Conservation (phyloP, 2,329 filamentous ascomycete genomes). For the Xylariaceae sp. region DNA sequence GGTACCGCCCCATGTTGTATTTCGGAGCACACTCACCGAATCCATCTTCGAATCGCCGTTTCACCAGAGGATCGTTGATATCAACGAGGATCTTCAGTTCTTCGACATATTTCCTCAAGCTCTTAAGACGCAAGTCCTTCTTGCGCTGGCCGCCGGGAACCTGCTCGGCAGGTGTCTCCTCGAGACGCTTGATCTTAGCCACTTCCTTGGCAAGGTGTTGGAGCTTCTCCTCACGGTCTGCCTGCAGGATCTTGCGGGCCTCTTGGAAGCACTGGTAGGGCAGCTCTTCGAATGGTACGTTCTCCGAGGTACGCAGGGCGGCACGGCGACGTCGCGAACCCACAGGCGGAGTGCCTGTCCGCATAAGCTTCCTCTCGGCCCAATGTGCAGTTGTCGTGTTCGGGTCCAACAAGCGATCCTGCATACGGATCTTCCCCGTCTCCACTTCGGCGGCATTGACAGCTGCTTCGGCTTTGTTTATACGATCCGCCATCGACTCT, state of each 20-base stretch:
- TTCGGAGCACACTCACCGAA: constrained; percentile 68
- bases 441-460: too few species aligned
- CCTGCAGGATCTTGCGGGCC: constrained; percentile 74
- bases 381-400: constrained; percentile 58
- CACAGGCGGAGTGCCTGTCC: constrained; percentile 63
- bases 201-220: constrained; percentile 62
- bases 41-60: constrained; percentile 90
- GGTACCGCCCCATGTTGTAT: too few species aligned
- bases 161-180: constrained; percentile 51
- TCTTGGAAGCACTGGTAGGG: constrained; percentile 99
- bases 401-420: constrained; percentile 53
- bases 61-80: constrained; percentile 90
- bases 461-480: constrained; percentile 15
- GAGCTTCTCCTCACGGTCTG: constrained; percentile 78
- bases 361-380: constrained; percentile 64
- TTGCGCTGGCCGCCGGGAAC: constrained; percentile 57
- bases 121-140: constrained; percentile 62
- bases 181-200: constrained; percentile 62
- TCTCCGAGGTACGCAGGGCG: constrained; percentile 57
- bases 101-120: constrained; percentile 68
- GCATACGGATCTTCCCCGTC: constrained; percentile 22
- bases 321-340: constrained; percentile 80
- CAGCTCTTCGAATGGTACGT: constrained; percentile 84
- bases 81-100: constrained; percentile 83
- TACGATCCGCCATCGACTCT: constrained; percentile 4